phyloP scores from a whole-genome alignment of 2,329 filamentous ascomycete species.

The Pseudogymnoascus sp. region DNA sequence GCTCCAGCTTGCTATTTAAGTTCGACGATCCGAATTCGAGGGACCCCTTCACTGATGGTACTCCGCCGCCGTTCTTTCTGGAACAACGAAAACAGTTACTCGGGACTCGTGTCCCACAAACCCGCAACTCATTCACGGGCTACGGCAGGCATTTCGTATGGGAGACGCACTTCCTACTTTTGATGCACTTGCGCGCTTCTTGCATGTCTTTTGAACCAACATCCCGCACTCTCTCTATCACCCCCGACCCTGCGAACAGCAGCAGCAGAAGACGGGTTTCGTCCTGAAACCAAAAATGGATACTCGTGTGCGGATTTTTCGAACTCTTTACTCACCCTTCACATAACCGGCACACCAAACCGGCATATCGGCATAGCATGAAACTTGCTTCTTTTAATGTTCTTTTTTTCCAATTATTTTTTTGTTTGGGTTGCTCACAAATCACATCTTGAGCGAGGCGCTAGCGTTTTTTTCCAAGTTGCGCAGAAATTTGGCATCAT shows the following conservation, averaged over 20 bases:
- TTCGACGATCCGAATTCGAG: not conserved
- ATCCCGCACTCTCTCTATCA: not conserved
- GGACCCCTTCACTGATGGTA: conserved; percentile 8
- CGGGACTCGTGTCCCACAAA: not conserved
- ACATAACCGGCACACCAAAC: not conserved
- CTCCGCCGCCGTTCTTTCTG: not conserved
- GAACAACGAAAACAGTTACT: not conserved
- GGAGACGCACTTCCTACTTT: not conserved
- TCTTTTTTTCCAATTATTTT: not conserved
- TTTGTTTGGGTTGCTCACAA: not conserved
- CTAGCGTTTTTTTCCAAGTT: not conserved
- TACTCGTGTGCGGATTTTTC: not conserved
- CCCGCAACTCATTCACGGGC: conserved; percentile 2
- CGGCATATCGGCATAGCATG: conserved; percentile 7
- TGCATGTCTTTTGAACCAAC: conserved; percentile 6
- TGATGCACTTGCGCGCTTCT: conserved; percentile 2
- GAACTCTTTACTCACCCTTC: conserved; percentile 5
- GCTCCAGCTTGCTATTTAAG: not conserved
- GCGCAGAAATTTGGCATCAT: not conserved
- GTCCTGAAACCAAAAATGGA: not conserved
- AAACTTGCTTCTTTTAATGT: conserved; percentile 6
- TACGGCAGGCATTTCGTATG: conserved; percentile 1
- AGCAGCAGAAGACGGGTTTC: not conserved
- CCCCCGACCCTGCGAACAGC: not conserved
- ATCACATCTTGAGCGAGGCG: conserved; percentile 7